Evolutionary conservation across 495 filamentous ascomycete species (phyloP).

Genomic region (Penicillium malachiteum): DNA sequence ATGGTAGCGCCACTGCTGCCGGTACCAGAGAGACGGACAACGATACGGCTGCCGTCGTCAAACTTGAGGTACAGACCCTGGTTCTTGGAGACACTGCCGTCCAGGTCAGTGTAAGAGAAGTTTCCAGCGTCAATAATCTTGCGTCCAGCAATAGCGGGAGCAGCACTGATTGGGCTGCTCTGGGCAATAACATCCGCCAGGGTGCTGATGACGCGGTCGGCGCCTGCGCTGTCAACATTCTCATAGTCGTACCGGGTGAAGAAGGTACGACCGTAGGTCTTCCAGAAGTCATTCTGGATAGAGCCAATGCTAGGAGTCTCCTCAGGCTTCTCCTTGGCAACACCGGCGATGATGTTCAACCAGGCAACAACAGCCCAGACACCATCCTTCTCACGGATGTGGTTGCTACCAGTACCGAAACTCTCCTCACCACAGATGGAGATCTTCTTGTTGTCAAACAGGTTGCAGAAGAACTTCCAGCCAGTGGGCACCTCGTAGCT

Average conservation of each 20-base stretch:
- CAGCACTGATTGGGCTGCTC: conserved; percentile 76
- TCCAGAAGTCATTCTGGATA: conserved; percentile 98
- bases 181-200: conserved; percentile 67
- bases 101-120: conserved; percentile 95
- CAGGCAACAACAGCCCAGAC: conserved; percentile 96
- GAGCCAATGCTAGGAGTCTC: conserved; percentile 82
- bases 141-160: conserved; percentile 61
- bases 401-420: conserved; percentile 98
- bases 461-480: conserved; percentile 99
- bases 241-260: conserved; percentile 99
- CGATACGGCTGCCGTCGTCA: conserved; percentile 89
- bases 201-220: conserved; percentile 80
- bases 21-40: conserved; percentile 91
- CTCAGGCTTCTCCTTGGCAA: conserved; percentile 74
- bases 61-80: conserved; percentile 96
- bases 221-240: conserved; percentile 84
- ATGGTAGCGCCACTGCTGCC: conserved; percentile 95
- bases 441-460: conserved; percentile 96
- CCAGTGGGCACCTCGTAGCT: conserved; percentile 97
- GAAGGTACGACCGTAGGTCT: conserved; percentile 93
- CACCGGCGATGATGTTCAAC: conserved; percentile 96
- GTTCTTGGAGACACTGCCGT: conserved; percentile 92
- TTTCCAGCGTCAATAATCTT: conserved; percentile 88
- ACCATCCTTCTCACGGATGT: conserved; percentile 98
- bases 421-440: conserved; percentile 98